Evolutionary conservation across 139 green algal genomes (phyloP).

Genomic region (Picochlorum sp.): DNA sequence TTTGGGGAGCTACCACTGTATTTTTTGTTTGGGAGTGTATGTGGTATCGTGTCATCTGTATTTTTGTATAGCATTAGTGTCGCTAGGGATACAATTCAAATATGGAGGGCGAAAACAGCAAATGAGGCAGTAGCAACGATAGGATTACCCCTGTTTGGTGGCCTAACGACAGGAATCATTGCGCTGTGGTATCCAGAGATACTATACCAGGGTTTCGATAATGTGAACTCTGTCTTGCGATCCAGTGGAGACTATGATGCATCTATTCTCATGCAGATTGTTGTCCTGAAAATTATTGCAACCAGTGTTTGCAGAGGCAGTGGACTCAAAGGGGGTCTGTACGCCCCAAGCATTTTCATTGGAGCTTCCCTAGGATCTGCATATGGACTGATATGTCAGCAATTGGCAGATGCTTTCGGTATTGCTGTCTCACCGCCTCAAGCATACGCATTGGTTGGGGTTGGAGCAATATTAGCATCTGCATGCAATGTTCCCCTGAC

Average conservation of each 20-base stretch:
- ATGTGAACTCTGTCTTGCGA: conserved; percentile 63
- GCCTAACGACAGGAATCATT: conserved; percentile 47
- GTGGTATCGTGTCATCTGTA: conserved; percentile 40
- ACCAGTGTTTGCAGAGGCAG: conserved; percentile 71
- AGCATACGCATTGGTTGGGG: conserved; percentile 61
- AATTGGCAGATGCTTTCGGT: conserved; percentile 17
- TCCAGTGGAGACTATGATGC: conserved; percentile 7
- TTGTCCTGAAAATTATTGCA: conserved; percentile 73
- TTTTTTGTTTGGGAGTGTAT: conserved; percentile 56
- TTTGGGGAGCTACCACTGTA: conserved; percentile 64
- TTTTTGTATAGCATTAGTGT: conserved; percentile 41
- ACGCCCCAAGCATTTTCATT: conserved; percentile 92
- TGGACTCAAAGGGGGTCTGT: conserved; percentile 76
- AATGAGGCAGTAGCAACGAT: neutral
- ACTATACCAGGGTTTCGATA: conserved; percentile 73
- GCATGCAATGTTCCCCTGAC: conserved; percentile 39
- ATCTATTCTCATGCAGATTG: conserved; percentile 65
- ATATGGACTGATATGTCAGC: conserved; percentile 26
- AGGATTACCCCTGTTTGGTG: conserved; percentile 49
- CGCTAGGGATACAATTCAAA: conserved; percentile 16
- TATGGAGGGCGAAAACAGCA: neutral
- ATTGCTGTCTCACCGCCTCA: conserved; percentile 30
- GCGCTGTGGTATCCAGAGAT: conserved; percentile 63
- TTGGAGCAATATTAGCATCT: conserved; percentile 61
- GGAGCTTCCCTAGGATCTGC: conserved; percentile 44